phyloP scores from a whole-genome alignment of 1,284 basidiomycete genomes.

The Exsudoporus floridanus region DNA sequence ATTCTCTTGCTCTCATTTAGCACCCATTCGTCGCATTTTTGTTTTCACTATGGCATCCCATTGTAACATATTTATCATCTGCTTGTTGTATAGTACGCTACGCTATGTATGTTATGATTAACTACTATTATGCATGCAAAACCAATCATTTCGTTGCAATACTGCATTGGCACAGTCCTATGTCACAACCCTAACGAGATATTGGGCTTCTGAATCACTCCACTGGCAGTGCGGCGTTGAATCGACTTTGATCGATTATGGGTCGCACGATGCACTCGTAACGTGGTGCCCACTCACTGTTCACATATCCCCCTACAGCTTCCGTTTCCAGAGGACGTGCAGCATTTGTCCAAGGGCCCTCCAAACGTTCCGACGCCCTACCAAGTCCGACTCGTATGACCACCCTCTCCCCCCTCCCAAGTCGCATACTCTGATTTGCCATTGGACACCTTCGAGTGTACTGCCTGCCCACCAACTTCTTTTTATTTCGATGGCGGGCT shows the following conservation, averaged over 20 bases:
- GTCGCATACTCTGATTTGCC: conserved; percentile 5
- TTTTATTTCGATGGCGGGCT: conserved; percentile 16
- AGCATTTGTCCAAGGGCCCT: conserved; percentile 7
- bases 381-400: background rate
- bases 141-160: background rate
- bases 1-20: background rate
- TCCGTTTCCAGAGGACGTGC: background rate
- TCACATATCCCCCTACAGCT: background rate
- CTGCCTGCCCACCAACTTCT: conserved; percentile 10
- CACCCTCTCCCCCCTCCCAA: background rate
- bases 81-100: background rate
- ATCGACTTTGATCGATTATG: conserved; percentile 23
- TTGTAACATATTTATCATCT: background rate
- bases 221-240: conserved; percentile 19
- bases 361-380: conserved; percentile 2
- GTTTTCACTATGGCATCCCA: background rate
- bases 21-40: background rate
- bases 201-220: background rate
- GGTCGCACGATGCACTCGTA: conserved; percentile 12
- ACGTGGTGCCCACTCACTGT: background rate
- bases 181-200: background rate
- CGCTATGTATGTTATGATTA: background rate
- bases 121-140: background rate
- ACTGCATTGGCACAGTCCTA: background rate
- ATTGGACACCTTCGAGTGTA: conserved; percentile 12